These are phyloP conservation scores for Hordeum marinum DNA, from an alignment of 176 grass and related monocot species.

Conservation along the genomic window DNA sequence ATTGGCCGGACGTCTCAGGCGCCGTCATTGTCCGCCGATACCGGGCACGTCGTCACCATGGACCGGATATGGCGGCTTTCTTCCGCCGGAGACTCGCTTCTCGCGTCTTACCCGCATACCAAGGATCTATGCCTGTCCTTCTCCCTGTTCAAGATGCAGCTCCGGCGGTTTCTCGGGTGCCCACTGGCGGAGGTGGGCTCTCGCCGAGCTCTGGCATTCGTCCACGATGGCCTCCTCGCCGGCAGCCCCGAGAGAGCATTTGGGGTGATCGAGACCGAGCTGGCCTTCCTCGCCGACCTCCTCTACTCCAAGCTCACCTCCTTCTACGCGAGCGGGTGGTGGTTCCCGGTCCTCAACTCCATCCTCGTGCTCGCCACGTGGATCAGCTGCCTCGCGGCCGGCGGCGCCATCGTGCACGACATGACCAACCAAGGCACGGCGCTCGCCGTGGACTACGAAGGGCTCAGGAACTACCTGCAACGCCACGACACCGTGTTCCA, in stretches of 20 bases:
- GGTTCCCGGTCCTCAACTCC: conserved; percentile 35
- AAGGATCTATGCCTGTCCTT: conserved; percentile 40
- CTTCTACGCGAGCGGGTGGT: conserved; percentile 50
- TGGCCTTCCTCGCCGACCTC: conserved; percentile 44
- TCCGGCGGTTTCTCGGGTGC: conserved; percentile 40
- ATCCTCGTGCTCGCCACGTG: conserved; percentile 33
- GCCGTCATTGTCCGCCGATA: background rate
- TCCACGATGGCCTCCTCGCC: conserved; percentile 29
- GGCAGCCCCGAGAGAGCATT: conserved; percentile 18
- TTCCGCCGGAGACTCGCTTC: conserved; percentile 7
- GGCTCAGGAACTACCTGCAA: conserved; percentile 22
- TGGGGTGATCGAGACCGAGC: conserved; percentile 32
- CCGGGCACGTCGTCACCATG: conserved; percentile 22
- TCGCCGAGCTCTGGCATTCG: conserved; percentile 20
- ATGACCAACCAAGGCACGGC: conserved; percentile 26
- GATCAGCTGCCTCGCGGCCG: conserved; percentile 28
- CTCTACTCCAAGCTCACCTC: conserved; percentile 52
- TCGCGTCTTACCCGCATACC: background rate
- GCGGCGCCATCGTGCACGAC: conserved; percentile 50
- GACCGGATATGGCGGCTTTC: conserved; percentile 32
- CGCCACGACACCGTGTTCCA: conserved; percentile 37
- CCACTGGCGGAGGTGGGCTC: conserved; percentile 34
- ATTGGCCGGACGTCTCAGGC: background rate
- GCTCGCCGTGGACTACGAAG: conserved; percentile 3
- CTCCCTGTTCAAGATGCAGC: conserved; percentile 43